Evolutionary conservation across 75 land plant genomes (phyloP).

Genomic region (Isoetes taiwanensis): DNA sequence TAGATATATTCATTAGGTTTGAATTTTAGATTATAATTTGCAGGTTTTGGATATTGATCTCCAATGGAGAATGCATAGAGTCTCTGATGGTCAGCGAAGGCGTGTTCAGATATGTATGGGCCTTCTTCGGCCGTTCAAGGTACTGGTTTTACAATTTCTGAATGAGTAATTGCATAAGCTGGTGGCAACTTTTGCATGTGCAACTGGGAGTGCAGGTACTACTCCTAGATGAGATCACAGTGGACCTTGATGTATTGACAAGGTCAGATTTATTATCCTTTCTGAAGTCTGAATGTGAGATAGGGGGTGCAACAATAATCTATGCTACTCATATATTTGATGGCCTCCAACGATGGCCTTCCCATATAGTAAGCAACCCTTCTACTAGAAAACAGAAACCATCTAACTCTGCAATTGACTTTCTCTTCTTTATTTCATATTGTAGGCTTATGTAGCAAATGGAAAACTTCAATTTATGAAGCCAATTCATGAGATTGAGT

Average conservation of each 20-base stretch:
- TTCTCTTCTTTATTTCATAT: not conserved
- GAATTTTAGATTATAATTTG: too few relatives aligned
- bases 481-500: slow-evolving; percentile 63
- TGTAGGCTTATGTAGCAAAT: slow-evolving; percentile 84
- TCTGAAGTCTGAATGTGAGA: slow-evolving; percentile 68
- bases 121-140: slow-evolving; percentile 85
- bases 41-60: slow-evolving; percentile 83
- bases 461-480: slow-evolving; percentile 69
- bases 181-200: not conserved
- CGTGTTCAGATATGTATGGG: slow-evolving; percentile 98
- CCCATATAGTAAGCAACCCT: slow-evolving; percentile 58
- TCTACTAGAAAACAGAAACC: not conserved
- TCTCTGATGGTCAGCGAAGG: slow-evolving; percentile 92
- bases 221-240: slow-evolving; percentile 96
- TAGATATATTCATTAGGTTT: too few relatives aligned
- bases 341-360: slow-evolving; percentile 95
- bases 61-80: slow-evolving; percentile 85
- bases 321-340: slow-evolving; percentile 99
- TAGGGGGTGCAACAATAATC: slow-evolving; percentile 68
- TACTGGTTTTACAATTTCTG: slow-evolving; percentile 9
- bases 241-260: slow-evolving; percentile 89
- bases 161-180: not conserved
- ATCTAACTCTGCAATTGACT: not conserved
- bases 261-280: slow-evolving; percentile 72
- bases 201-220: slow-evolving; percentile 43